A percentile compares a stretch with the other conserved stretches of the same genome.
Conservation (phyloP, 768 basidiomycete genomes). For the Steccherinum ochraceum region DNA sequence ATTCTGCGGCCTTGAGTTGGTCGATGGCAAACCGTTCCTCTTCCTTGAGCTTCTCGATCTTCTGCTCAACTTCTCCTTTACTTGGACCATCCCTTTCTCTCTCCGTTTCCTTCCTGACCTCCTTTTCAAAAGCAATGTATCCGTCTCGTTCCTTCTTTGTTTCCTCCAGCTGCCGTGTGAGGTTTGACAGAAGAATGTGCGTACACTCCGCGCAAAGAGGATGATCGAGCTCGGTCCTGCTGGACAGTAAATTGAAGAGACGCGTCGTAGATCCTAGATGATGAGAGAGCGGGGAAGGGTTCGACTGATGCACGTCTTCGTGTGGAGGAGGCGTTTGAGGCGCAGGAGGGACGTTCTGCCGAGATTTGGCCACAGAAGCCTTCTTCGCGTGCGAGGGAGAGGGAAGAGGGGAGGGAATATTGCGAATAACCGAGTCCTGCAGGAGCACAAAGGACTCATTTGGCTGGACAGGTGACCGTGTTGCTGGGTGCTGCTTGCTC, state of each 20-base stretch:
- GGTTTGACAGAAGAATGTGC: constrained; percentile 64
- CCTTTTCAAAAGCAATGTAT: constrained; percentile 89
- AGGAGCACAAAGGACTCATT: constrained; percentile 90
- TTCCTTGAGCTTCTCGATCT: constrained; percentile 62
- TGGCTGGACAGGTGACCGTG: constrained; percentile 45
- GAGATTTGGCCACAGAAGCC: constrained; percentile 31
- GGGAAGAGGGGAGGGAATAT: constrained; percentile 53
- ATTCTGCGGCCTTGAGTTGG: constrained; percentile 70
- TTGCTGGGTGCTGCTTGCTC: constrained; percentile 48
- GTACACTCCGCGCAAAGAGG: constrained; percentile 96
- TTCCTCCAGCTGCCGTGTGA: constrained; percentile 82
- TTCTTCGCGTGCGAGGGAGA: constrained; percentile 39
- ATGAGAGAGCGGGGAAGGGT: constrained; percentile 71
- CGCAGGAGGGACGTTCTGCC: constrained; percentile 17
- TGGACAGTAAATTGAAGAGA: constrained; percentile 71
- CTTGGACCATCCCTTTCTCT: constrained; percentile 54
- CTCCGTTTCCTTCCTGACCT: constrained; percentile 77
- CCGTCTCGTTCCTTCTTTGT: constrained; percentile 88
- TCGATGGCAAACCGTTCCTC: constrained; percentile 68
- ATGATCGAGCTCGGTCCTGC: constrained; percentile 79
- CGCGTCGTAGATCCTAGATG: constrained; percentile 70
- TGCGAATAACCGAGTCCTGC: constrained; percentile 73
- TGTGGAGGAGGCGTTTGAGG: constrained; percentile 25
- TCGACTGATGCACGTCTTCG: constrained; percentile 46
- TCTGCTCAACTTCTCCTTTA: constrained; percentile 62